Conservation (phyloP, 129 eudicot species). For the Flaveria brownii region DNA sequence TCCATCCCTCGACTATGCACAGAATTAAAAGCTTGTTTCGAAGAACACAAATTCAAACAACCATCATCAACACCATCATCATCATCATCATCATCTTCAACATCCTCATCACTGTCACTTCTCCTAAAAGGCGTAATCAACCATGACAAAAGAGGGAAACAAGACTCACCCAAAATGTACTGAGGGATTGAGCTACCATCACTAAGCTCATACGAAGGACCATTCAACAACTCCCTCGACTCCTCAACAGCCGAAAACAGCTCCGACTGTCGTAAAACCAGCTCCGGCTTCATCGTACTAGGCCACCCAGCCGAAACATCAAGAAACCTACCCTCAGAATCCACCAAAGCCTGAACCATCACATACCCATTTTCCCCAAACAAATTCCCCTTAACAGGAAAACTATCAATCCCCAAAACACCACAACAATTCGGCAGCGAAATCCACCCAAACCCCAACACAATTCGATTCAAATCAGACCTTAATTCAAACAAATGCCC, state of each 20-base stretch:
- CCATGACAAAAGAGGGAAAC: slow-evolving; percentile 81
- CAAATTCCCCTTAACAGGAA: slow-evolving; percentile 52
- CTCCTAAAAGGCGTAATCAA: slow-evolving; percentile 60
- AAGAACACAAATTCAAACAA: slow-evolving; percentile 36
- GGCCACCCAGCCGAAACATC: slow-evolving; percentile 99
- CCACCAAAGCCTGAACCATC: slow-evolving; percentile 80
- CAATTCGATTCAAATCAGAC: slow-evolving; percentile 60
- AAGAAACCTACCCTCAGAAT: slow-evolving; percentile 81
- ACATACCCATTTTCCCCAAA: slow-evolving; percentile 67
- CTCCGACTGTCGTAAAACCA: slow-evolving; percentile 56
- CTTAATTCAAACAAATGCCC: slow-evolving; percentile 68
- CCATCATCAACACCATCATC: slow-evolving; percentile 29
- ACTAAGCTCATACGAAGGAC: slow-evolving; percentile 51
- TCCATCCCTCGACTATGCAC: slow-evolving; percentile 72
- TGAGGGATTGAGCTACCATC: slow-evolving; percentile 67
- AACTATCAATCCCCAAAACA: slow-evolving; percentile 66
- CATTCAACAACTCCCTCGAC: slow-evolving; percentile 57
- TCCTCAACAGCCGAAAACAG: slow-evolving; percentile 66
- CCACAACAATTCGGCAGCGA: slow-evolving; percentile 91
- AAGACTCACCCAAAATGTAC: slow-evolving; percentile 75
- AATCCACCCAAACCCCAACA: slow-evolving; percentile 76
- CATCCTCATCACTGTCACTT: slow-evolving; percentile 6
- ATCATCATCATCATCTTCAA: background rate
- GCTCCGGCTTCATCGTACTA: slow-evolving; percentile 49
- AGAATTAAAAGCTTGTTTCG: slow-evolving; percentile 58